Evolutionary conservation across 352 stramenopile genomes (phyloP).

Genomic region (Pythium scleroteichum): DNA sequence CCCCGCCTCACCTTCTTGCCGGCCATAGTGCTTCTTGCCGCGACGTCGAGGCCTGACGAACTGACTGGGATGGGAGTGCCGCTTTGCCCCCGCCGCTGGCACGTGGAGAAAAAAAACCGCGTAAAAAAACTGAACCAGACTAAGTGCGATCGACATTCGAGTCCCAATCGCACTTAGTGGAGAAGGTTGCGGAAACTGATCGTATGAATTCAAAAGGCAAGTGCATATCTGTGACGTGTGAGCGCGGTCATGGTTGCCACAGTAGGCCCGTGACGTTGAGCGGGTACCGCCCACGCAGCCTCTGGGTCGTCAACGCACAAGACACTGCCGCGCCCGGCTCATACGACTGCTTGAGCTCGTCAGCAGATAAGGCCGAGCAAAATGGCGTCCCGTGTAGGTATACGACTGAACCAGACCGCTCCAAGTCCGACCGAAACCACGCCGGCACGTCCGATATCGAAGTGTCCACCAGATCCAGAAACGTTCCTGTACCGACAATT

Average conservation of each 20-base stretch:
- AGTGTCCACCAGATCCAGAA: constrained; percentile 9
- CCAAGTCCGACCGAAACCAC: neutral
- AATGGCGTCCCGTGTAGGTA: constrained; percentile 14
- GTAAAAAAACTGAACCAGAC: constrained; percentile 9
- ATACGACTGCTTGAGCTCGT: neutral
- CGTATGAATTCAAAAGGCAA: too few species aligned
- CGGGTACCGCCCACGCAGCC: constrained; percentile 5
- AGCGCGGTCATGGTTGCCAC: neutral
- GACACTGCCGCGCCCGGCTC: neutral
- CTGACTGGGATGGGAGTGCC: neutral
- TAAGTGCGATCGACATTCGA: too few species aligned
- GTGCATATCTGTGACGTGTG: constrained; percentile 9
- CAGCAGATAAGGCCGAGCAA: neutral
- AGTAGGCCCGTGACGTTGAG: neutral
- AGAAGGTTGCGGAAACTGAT: too few species aligned
- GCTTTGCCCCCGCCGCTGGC: neutral
- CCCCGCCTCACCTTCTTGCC: neutral
- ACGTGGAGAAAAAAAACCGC: constrained; percentile 3
- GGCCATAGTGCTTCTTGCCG: neutral
- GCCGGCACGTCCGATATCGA: neutral
- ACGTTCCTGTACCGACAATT: neutral
- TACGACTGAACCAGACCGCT: neutral
- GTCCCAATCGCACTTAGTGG: too few species aligned
- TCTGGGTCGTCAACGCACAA: neutral
- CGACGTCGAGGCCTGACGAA: constrained; percentile 1